Conservation (phyloP, 2,329 filamentous ascomycete species). For the Polytolypa hystricis region DNA sequence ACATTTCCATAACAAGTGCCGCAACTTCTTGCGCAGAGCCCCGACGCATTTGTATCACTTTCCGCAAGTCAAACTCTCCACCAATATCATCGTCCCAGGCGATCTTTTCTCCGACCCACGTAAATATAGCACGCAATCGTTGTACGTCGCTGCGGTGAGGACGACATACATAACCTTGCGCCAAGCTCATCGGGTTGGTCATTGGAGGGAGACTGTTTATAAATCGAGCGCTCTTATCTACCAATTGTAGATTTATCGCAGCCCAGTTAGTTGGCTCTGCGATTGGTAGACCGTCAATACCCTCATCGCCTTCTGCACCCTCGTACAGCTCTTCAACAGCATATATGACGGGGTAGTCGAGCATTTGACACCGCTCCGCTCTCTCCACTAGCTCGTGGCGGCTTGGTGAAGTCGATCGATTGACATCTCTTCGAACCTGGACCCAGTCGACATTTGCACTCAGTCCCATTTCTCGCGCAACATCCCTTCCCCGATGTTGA, state of each 20-base stretch:
- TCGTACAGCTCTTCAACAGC: conserved; percentile 83
- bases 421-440: conserved; percentile 91
- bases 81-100: conserved; percentile 91
- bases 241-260: conserved; percentile 66
- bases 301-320: conserved; percentile 80
- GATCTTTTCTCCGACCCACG: conserved; percentile 91
- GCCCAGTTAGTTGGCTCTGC: conserved; percentile 70
- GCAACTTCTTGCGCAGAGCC: conserved; percentile 86
- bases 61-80: conserved; percentile 62
- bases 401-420: conserved; percentile 86
- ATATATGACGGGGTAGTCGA: conserved; percentile 78
- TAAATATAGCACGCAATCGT: conserved; percentile 85
- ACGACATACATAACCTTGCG: conserved; percentile 84
- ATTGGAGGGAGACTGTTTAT: conserved; percentile 70
- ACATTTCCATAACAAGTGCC: conserved; percentile 84
- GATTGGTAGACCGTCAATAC: conserved; percentile 73
- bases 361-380: conserved; percentile 83
- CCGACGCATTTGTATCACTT: conserved; percentile 72
- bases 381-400: conserved; percentile 77
- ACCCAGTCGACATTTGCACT: conserved; percentile 68
- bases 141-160: conserved; percentile 93
- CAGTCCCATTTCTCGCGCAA: conserved; percentile 60
- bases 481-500: conserved; percentile 33
- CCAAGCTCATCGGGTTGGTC: conserved; percentile 69
- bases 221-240: conserved; percentile 94